Evolutionary conservation across 2,329 filamentous ascomycete species (phyloP), one percentile per base, ranked within the genome.

Genomic region (Cercospora zeina): DNA sequence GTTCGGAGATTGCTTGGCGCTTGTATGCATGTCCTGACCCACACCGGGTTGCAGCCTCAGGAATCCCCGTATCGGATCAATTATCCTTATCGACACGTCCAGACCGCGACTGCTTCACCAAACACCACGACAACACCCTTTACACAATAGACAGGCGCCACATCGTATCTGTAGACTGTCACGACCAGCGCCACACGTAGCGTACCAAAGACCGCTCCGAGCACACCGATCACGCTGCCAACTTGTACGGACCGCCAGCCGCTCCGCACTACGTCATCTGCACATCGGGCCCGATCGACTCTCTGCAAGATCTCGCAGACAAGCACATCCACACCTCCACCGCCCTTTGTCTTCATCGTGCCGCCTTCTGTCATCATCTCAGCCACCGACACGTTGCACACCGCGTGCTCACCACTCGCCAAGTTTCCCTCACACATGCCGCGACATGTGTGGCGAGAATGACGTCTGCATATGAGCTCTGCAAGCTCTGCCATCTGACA

Each of bases 321-420:
- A 21, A 42, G 37, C 39, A 19, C 47, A 31, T 16, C 45, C 16
- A 50, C n/a, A n/a, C n/a, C n/a, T n/a, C n/a, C 47, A 51, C 30
- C 47, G 30, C 27, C 49, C 13, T 45, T 54, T 58, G 55, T 62
- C 30, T 51, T 31, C 47, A n/a, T 31, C 8, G 13, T n/a, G 24
- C 8, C 4, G 27, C 13, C 30, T 11, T 36, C 58, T 54, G 49
- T 54, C 58, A 60, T 60, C 49, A 60, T 49, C 36, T 60, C 58
- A 60, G 57, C 57, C 57, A 60, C 49, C 49, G 33, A 58, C 58
- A 60, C 58, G 58, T 54, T 54, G 50, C 50, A 45, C 58, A 54
- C 58, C 49, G 56, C 42, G 16, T 30, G 45, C 39, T 34, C 31
- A n/a, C 45, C 57, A 36, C 39, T 39, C 30, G 47, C 57, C 57